Percentiles rank a stretch among this genome's conserved stretches.
Conservation (phyloP, 176 grass and related monocot genomes). For the Aegilops bicornis region DNA sequence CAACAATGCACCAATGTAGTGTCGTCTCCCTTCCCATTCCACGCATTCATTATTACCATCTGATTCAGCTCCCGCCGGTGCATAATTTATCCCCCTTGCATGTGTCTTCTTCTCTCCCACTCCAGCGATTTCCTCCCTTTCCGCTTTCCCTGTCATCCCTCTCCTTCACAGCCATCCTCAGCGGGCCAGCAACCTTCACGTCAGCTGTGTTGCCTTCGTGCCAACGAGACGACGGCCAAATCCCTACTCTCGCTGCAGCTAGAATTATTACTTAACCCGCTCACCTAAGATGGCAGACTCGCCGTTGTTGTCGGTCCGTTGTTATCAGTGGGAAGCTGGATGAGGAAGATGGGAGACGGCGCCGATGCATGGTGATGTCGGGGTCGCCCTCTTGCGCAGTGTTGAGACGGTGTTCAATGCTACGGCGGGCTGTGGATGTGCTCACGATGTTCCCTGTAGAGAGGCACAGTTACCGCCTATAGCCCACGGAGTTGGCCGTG, state of each 20-base stretch:
- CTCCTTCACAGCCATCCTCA: neutral
- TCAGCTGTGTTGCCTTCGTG: neutral
- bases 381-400: too few relatives aligned
- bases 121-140: neutral
- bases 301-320: neutral
- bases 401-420: too few relatives aligned
- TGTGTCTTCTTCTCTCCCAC: neutral
- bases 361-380: too few relatives aligned
- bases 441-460: too few relatives aligned
- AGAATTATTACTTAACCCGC: neutral
- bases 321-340: neutral
- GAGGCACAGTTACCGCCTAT: too few relatives aligned
- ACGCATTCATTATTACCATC: neutral
- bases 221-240: neutral
- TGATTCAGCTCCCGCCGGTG: neutral
- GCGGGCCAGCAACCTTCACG: neutral
- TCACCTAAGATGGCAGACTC: neutral
- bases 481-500: too few relatives aligned
- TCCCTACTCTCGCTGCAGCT: neutral
- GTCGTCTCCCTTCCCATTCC: neutral
- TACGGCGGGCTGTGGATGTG: too few relatives aligned
- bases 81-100: neutral
- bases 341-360: neutral
- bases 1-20: neutral
- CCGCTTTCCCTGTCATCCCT: neutral